Evolutionary conservation across 805 yeast species (phyloP), one percentile per base, ranked within the genome.

Genomic region (Pichia scutulata): DNA sequence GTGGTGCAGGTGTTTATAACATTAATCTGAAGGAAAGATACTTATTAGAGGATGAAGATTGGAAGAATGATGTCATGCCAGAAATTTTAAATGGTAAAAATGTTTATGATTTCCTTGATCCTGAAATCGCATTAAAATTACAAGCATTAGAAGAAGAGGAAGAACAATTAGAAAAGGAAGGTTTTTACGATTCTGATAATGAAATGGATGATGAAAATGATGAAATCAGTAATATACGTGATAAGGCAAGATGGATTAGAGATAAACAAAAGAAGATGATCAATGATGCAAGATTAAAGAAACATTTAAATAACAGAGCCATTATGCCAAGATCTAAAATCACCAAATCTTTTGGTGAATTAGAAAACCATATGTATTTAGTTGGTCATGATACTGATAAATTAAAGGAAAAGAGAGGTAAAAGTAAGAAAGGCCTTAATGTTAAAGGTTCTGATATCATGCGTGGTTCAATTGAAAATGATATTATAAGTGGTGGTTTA

Each of bases 1-100:
- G 99, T 66, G 99, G 99, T 66, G 97, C 99, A 42, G 99, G 99
- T 76, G 99, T 93, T 36, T 93, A 73, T 76, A 93, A 89, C 73
- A 80, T 93, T 65, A 89, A 93, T 73, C 76, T 93, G 72, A 88
- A 89, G 68, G 98, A 92, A 65, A 86, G 84, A 63, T 93, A 95
- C 70, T 59, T 93, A 55, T 75, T 93, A 60, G 99, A 92, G 59
- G 92, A 93, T 66, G 98, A 92, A 47, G 95, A 88, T 57, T 93
- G 99, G 99, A 92, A 92, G 78, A 81, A 89, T 58, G 99, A 93
- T 70, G 78, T 85, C 55, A 89, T 93, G 89, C 99, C 99, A 25
- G 99, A 93, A 75, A 78, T 93, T 49, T 74, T 93, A 66, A 89
- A 93, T 64, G 99, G 99, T 71, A 86, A 82, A 74, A 93, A 93